phyloP scores from a whole-genome alignment of 2,329 filamentous ascomycete species.

The Thermoascus crustaceus region DNA sequence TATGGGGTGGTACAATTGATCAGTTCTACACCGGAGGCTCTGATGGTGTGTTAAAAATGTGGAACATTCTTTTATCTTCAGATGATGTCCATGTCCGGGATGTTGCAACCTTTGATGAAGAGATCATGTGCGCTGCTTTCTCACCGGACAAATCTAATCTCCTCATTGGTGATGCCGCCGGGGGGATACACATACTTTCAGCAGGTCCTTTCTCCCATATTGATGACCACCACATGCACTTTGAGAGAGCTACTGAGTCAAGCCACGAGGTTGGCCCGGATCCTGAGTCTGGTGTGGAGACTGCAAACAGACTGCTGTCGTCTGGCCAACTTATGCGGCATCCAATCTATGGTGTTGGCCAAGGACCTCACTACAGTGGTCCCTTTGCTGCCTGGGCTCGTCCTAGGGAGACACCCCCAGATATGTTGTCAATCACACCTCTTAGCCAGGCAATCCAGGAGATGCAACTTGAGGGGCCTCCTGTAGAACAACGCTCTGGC shows the following conservation, averaged over 20 bases:
- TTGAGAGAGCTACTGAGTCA: slow-evolving; percentile 15
- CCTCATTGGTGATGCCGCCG: slow-evolving; percentile 50
- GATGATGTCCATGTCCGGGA: slow-evolving; percentile 47
- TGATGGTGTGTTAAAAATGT: slow-evolving; percentile 52
- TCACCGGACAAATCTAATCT: slow-evolving; percentile 48
- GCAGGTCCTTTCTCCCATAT: slow-evolving; percentile 20
- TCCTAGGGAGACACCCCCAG: slow-evolving; percentile 13
- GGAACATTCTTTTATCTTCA: slow-evolving; percentile 48
- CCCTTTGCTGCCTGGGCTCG: slow-evolving; percentile 36
- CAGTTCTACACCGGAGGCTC: slow-evolving; percentile 53
- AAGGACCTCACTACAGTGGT: slow-evolving; percentile 34
- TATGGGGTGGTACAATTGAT: slow-evolving; percentile 47
- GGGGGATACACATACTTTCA: slow-evolving; percentile 46
- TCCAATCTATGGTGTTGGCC: slow-evolving; percentile 29
- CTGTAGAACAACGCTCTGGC: slow-evolving; percentile 11
- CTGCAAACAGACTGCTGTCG: slow-evolving; percentile 21
- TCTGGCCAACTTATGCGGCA: slow-evolving; percentile 27
- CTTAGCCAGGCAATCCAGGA: slow-evolving; percentile 19
- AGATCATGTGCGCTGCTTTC: slow-evolving; percentile 51
- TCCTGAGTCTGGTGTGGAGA: slow-evolving; percentile 18
- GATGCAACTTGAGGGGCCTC: slow-evolving; percentile 24
- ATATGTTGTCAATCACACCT: slow-evolving; percentile 15
- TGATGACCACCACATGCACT: slow-evolving; percentile 16
- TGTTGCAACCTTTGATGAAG: slow-evolving; percentile 41
- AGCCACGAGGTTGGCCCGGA: slow-evolving; percentile 9